These are phyloP conservation scores for Aspergillus egyptiacus DNA, from an alignment of 495 filamentous ascomycete genomes.

Conservation along the genomic window DNA sequence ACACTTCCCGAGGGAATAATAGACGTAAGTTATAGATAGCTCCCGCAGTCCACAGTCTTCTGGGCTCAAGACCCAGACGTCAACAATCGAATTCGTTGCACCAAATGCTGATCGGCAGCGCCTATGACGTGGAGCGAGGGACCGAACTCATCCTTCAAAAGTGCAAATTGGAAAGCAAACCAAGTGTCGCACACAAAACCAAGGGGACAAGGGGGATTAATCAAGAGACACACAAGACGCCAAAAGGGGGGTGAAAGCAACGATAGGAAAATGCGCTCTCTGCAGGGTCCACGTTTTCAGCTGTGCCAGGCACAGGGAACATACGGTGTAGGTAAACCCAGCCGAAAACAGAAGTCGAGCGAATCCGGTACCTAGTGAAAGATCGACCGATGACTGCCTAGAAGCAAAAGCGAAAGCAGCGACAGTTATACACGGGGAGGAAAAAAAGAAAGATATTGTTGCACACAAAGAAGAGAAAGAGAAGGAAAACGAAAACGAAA, in stretches of 20 bases:
- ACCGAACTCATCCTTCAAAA: conserved; percentile 10
- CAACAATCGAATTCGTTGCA: conserved; percentile 1
- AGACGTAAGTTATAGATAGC: background rate
- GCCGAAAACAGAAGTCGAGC: conserved; percentile 5
- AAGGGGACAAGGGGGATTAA: conserved; percentile 10
- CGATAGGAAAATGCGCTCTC: background rate
- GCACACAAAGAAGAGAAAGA: background rate
- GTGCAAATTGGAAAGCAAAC: background rate
- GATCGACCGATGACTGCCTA: background rate
- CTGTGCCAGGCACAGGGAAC: conserved; percentile 1
- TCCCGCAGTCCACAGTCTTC: background rate
- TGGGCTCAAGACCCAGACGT: background rate
- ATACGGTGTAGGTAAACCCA: background rate
- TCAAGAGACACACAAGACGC: conserved; percentile 8
- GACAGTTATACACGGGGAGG: too few species aligned
- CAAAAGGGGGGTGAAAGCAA: conserved; percentile 7
- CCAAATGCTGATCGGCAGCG: conserved; percentile 1
- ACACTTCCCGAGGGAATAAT: background rate
- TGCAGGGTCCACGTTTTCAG: conserved; percentile 10
- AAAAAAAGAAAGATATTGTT: too few species aligned
- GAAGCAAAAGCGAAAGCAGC: background rate
- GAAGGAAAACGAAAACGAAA: background rate
- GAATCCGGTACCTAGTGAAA: too few species aligned
- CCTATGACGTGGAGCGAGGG: conserved; percentile 7
- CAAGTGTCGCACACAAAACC: conserved; percentile 6